phyloP scores from a whole-genome alignment of 257 asterid species.

The Przewalskia tangutica region DNA sequence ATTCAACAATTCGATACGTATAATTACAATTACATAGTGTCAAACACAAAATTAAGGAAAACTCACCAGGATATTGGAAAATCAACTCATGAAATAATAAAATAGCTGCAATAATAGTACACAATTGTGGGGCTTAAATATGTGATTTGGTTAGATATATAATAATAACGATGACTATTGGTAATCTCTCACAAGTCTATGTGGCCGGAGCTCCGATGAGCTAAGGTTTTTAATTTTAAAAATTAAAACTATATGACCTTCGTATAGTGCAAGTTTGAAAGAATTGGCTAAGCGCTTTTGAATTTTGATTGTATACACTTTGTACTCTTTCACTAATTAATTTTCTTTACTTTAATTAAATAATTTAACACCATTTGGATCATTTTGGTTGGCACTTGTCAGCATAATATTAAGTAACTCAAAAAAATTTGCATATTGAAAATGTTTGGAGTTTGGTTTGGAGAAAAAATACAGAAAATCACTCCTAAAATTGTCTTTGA shows the following conservation, averaged over 20 bases:
- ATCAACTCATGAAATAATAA: neutral
- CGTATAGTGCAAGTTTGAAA: neutral
- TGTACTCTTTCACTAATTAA: neutral
- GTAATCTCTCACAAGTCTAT: neutral
- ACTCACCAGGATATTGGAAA: neutral
- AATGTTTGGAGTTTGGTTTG: no score
- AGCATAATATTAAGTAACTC: neutral
- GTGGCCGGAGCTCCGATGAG: neutral
- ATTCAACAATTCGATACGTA: neutral
- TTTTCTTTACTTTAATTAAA: neutral
- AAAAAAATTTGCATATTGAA: no score
- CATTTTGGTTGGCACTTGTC: neutral
- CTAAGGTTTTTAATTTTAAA: neutral
- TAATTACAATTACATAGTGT: neutral
- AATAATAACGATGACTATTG: neutral
- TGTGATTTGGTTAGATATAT: neutral
- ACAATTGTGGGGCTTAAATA: neutral
- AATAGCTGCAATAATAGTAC: neutral
- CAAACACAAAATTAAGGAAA: neutral
- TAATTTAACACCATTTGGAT: neutral
- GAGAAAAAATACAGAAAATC: no score
- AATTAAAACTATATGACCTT: neutral
- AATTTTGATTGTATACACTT: no score
- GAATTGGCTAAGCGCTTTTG: neutral
- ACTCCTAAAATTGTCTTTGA: no score